phyloP scores from a whole-genome alignment of 1,284 basidiomycete genomes.

The Mycena citricolor region DNA sequence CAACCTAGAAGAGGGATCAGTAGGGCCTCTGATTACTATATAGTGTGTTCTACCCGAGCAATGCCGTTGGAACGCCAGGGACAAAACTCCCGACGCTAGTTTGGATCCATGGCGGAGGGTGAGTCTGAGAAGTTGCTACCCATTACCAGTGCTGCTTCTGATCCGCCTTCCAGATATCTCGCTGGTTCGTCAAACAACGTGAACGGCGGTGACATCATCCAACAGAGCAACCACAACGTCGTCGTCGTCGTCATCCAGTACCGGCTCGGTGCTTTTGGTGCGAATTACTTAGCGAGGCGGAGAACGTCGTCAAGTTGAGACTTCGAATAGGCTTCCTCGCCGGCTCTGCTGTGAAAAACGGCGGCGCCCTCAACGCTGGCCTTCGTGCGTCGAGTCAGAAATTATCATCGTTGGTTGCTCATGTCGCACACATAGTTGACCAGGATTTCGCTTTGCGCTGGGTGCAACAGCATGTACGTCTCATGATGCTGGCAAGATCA shows the following conservation, averaged over 20 bases:
- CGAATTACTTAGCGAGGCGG: neutral
- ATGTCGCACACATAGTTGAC: constrained; percentile 24
- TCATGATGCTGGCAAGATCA: neutral
- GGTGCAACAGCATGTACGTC: constrained; percentile 29
- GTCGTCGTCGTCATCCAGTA: constrained; percentile 9
- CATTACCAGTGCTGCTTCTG: constrained; percentile 7
- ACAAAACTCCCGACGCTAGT: constrained; percentile 23
- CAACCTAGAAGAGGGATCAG: no score
- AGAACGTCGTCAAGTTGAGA: neutral
- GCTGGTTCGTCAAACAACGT: neutral
- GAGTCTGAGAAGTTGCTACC: neutral
- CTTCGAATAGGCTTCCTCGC: constrained; percentile 28
- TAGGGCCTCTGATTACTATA: neutral
- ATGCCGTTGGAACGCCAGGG: constrained; percentile 2
- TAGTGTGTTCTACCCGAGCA: constrained; percentile 11
- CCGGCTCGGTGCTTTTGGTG: constrained; percentile 19
- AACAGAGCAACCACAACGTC: constrained; percentile 4
- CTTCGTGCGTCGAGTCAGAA: constrained; percentile 22
- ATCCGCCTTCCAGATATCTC: neutral
- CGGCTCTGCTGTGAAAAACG: constrained; percentile 27
- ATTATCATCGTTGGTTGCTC: neutral
- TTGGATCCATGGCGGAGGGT: constrained; percentile 36
- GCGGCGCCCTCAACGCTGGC: constrained; percentile 31
- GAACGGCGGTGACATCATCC: constrained; percentile 6
- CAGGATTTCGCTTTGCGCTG: constrained; percentile 32